Conservation (phyloP, 805 yeast genomes). For the Blastobotrys robertii region DNA sequence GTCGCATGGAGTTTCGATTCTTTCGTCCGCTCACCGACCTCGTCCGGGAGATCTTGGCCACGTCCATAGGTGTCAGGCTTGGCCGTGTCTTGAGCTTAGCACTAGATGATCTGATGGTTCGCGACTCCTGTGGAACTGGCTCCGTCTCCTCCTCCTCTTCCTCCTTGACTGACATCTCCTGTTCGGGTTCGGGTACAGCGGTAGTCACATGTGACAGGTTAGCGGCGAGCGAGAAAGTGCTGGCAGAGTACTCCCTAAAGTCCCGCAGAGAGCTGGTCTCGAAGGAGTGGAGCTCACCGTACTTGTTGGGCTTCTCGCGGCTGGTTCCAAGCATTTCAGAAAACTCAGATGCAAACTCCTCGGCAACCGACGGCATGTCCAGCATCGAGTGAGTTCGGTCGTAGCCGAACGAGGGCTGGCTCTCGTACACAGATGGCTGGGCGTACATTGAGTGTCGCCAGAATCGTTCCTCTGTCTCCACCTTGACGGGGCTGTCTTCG, state of each 20-base stretch:
- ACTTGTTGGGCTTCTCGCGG: not conserved
- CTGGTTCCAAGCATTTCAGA: conserved; percentile 8
- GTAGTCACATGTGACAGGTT: too few species aligned
- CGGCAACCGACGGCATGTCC: conserved; percentile 10
- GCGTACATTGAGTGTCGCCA: conserved; percentile 1
- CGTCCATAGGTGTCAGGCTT: conserved; percentile 17
- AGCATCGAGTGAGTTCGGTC: not conserved
- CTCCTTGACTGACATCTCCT: not conserved
- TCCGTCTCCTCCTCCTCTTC: conserved; percentile 1
- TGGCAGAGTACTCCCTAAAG: too few species aligned
- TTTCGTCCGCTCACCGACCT: conserved; percentile 2
- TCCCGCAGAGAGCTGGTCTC: too few species aligned
- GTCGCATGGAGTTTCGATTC: not conserved
- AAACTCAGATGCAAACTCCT: conserved; percentile 15
- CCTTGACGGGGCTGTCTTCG: conserved; percentile 8
- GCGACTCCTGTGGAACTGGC: not conserved
- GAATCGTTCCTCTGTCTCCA: not conserved
- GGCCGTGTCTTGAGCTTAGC: conserved; percentile 13
- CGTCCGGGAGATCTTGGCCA: conserved; percentile 7
- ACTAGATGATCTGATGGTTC: conserved; percentile 15
- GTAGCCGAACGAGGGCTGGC: too few species aligned
- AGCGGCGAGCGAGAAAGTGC: too few species aligned
- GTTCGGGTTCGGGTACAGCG: not conserved
- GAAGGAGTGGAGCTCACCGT: too few species aligned
- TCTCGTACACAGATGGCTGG: not conserved